These are phyloP conservation scores for Striga hermonthica DNA, from an alignment of 305 asterid species.

Conservation along the genomic window DNA sequence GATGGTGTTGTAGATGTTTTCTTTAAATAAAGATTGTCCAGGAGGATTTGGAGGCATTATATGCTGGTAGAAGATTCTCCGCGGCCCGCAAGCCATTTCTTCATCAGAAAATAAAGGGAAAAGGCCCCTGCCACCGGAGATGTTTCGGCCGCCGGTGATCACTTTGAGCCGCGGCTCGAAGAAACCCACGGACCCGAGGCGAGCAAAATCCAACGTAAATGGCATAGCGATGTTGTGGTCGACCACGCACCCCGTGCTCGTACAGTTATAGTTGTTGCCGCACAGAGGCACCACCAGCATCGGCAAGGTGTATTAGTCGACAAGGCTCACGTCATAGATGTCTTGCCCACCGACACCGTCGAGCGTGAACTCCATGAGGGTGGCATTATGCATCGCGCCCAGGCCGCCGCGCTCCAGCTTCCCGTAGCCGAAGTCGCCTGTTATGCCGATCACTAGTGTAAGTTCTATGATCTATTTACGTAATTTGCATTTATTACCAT, in stretches of 20 bases:
- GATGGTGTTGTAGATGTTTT: slow-evolving; percentile 38
- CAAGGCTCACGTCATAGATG: slow-evolving; percentile 83
- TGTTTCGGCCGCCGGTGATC: no score
- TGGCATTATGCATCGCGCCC: slow-evolving; percentile 66
- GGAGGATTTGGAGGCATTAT: slow-evolving; percentile 37
- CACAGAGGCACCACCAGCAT: slow-evolving; percentile 74
- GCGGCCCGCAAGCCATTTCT: neutral
- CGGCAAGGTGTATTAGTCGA: slow-evolving; percentile 84
- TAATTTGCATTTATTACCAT: no score
- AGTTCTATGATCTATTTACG: no score
- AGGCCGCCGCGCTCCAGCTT: slow-evolving; percentile 56
- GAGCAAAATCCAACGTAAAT: no score
- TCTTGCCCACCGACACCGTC: slow-evolving; percentile 59
- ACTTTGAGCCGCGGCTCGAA: no score
- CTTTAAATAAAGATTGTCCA: slow-evolving; percentile 29
- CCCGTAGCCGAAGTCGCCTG: slow-evolving; percentile 84
- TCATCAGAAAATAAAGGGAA: no score
- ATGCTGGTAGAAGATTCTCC: slow-evolving; percentile 31
- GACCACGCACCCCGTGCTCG: slow-evolving; percentile 59
- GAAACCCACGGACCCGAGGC: no score
- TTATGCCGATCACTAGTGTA: no score
- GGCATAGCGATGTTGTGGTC: slow-evolving; percentile 67
- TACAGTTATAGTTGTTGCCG: slow-evolving; percentile 53
- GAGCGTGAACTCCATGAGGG: slow-evolving; percentile 74
- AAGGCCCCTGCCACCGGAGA: no score